Evolutionary conservation across 768 basidiomycete genomes (phyloP), one percentile per base, ranked within the genome.

Genomic region (Boletus rubescentipes): DNA sequence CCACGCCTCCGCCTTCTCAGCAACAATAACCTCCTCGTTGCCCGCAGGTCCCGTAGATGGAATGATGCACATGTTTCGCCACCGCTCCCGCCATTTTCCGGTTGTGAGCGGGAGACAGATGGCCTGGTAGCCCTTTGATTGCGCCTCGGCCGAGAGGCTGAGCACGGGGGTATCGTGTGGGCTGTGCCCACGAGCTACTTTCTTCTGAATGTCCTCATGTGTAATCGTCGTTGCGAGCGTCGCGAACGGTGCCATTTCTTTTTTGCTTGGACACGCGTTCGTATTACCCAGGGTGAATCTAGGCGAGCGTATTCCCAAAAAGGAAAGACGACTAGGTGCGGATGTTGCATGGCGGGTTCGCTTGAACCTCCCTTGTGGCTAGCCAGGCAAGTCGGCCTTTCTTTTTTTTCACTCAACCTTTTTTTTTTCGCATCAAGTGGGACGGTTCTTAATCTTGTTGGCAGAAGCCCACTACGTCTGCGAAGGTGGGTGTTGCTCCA

Each of bases 51-150:
- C 66, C n/a, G 75, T 73, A 14, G 76, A 70, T 2, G 83, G 78
- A 52, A 89, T 70, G 57, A 93, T 75, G 72, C 97, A 99, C 83
- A 98, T 92, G 49, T 84, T 76, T 59, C 81, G 79, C 96, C 97
- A 99, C 51, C 97, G 77, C 58, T 82, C 77, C 62, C 82, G 84
- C 97, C 97, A 99, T 42, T 80, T 81, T 16, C 79, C 78, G 51
- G 89, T 96, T 21, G 95, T 93, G n/a, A 98, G 77, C n/a, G 93
- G 93, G 16, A 95, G 68, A 64, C 86, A 89, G 38, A 93, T 77
- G 1, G 77, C 67, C 49, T 90, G 85, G 65, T 93, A 98, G 16
- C 89, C 89, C 51, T 84, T 86, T 11, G 74, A 58, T 44, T 75
- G 80, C 16, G 84, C 78, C 26, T 82, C 79, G 12, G 77, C 67